phyloP scores from a whole-genome alignment of 495 filamentous ascomycete species.

The Staphylotrichum longicolle region DNA sequence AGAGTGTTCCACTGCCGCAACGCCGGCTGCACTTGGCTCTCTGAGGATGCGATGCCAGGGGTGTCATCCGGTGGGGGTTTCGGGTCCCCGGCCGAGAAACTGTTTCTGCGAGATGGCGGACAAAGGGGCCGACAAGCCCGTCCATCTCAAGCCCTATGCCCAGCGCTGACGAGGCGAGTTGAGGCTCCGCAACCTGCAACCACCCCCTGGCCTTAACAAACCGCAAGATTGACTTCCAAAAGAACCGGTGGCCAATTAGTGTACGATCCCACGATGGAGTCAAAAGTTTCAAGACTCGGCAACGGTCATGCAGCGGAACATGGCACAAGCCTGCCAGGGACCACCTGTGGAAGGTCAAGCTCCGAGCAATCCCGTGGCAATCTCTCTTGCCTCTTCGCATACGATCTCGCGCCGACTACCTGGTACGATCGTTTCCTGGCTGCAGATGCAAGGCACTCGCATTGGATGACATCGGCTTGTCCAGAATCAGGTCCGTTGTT shows the following conservation, averaged over 20 bases:
- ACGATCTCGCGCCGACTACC: background rate
- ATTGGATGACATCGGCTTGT: too few relatives aligned
- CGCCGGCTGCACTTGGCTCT: background rate
- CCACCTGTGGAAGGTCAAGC: constrained; percentile 10
- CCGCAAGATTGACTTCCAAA: background rate
- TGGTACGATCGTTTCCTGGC: background rate
- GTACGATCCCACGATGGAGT: background rate
- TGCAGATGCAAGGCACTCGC: background rate
- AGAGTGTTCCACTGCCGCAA: background rate
- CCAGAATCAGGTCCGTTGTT: too few relatives aligned
- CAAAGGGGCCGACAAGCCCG: constrained; percentile 22
- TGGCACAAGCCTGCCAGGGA: background rate
- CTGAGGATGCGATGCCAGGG: background rate
- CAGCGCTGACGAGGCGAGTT: constrained; percentile 10
- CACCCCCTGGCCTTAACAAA: background rate
- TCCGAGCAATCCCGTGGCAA: constrained; percentile 12
- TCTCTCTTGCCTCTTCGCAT: background rate
- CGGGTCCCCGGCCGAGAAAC: background rate
- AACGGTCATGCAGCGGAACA: background rate
- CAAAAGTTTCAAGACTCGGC: background rate
- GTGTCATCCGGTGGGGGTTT: constrained; percentile 1
- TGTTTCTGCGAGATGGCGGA: constrained; percentile 11
- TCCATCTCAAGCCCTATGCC: background rate
- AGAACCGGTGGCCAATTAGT: background rate
- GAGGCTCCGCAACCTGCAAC: constrained; percentile 14